A percentile compares a stretch with the other conserved stretches of the same genome.
Conservation (phyloP, 2,329 filamentous ascomycete species). For the Cercospora sp. region DNA sequence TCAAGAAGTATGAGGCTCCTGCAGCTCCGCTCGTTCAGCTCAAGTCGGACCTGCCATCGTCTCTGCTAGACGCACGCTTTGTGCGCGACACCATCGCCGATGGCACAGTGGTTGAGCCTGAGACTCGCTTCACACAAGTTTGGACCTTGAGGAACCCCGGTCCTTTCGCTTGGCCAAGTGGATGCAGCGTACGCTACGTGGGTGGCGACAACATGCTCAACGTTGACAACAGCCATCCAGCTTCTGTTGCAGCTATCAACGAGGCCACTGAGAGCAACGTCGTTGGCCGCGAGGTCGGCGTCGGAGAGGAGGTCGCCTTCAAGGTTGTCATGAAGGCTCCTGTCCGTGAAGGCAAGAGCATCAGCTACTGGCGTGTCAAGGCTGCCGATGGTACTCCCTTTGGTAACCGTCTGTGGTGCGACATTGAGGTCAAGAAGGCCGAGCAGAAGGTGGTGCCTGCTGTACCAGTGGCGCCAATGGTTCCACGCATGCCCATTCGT, state of each 20-base stretch:
- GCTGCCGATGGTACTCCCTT: constrained; percentile 78
- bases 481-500: constrained; percentile 17
- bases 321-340: constrained; percentile 83
- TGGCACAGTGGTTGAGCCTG: constrained; percentile 69
- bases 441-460: constrained; percentile 17
- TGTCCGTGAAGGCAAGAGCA: constrained; percentile 70
- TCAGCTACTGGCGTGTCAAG: constrained; percentile 96
- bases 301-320: constrained; percentile 77
- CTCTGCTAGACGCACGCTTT: constrained; percentile 65
- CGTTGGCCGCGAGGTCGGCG: constrained; percentile 66
- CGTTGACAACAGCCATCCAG: constrained; percentile 75
- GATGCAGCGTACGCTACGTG: constrained; percentile 86
- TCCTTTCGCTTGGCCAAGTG: constrained; percentile 76
- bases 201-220: constrained; percentile 97
- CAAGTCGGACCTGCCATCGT: constrained; percentile 28
- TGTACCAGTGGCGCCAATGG: constrained; percentile 3
- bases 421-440: constrained; percentile 65
- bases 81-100: constrained; percentile 77
- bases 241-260: constrained; percentile 73
- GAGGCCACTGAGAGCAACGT: constrained; percentile 81
- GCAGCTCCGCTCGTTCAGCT: constrained; percentile 24
- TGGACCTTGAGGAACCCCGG: constrained; percentile 91
- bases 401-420: constrained; percentile 93
- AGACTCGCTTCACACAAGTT: constrained; percentile 79
- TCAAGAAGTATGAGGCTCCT: constrained; percentile 33